Percentiles rank a stretch among this genome's conserved stretches.
These are phyloP conservation scores for Cardamine occulta DNA, from an alignment of 345 rosid genomes.

Conservation along the genomic window DNA sequence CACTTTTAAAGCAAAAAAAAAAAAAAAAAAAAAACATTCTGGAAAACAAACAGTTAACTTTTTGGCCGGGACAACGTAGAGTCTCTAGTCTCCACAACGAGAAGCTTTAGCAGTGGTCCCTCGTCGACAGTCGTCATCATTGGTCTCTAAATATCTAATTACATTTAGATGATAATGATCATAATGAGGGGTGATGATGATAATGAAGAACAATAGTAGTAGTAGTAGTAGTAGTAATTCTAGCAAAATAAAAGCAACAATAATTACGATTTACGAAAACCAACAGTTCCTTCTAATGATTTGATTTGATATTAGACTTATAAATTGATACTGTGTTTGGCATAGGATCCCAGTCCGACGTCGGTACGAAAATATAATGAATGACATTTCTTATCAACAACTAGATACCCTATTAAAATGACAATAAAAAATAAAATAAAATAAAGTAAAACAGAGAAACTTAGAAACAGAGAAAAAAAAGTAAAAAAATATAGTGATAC, in stretches of 20 bases:
- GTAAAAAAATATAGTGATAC: too few relatives aligned
- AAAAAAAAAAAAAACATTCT: too few relatives aligned
- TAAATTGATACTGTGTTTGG: neutral
- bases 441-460: too few relatives aligned
- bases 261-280: neutral
- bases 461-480: too few relatives aligned
- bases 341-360: constrained; percentile 32
- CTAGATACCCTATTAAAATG: too few relatives aligned
- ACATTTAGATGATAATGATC: neutral
- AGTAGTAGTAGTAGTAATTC: constrained; percentile 13
- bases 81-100: neutral
- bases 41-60: neutral
- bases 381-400: neutral
- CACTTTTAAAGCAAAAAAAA: neutral
- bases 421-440: too few relatives aligned
- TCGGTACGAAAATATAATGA: neutral
- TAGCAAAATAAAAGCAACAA: neutral
- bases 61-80: neutral
- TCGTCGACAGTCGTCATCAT: neutral
- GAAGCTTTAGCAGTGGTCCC: constrained; percentile 5
- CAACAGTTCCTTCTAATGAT: constrained; percentile 14
- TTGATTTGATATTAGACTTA: constrained; percentile 22
- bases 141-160: neutral
- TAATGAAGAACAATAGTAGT: constrained; percentile 21
- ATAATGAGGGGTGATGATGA: neutral